Conservation (phyloP, 2,329 filamentous ascomycete species). For the Sporothrix sp. region DNA sequence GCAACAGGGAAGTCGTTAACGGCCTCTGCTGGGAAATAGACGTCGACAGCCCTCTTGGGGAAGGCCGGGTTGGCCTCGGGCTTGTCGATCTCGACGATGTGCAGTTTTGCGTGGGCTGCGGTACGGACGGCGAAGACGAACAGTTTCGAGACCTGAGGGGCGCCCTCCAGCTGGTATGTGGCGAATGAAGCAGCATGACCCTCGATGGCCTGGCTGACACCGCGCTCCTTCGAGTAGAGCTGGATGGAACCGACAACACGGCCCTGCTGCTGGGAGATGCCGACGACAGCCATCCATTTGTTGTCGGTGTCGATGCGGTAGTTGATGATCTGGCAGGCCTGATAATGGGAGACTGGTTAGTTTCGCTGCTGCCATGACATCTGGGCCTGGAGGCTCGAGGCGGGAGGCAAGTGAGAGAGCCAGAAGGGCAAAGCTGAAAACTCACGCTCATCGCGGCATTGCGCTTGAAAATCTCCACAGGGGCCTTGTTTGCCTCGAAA, state of each 20-base stretch:
- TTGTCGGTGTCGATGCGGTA: constrained; percentile 92
- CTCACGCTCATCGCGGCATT: constrained; percentile 79
- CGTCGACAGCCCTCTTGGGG: constrained; percentile 91
- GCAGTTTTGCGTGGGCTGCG: constrained; percentile 82
- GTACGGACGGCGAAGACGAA: constrained; percentile 95
- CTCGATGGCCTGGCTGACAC: constrained; percentile 96
- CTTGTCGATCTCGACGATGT: constrained; percentile 96
- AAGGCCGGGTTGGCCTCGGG: constrained; percentile 80
- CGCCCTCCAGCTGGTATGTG: constrained; percentile 78
- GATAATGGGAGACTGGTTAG: not conserved
- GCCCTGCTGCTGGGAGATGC: constrained; percentile 86
- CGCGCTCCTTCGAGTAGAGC: constrained; percentile 89
- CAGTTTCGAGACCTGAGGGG: constrained; percentile 81
- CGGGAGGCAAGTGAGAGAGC: not conserved
- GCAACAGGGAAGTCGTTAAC: constrained; percentile 96
- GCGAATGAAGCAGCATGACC: constrained; percentile 94
- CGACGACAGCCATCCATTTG: constrained; percentile 97
- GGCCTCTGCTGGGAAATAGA: constrained; percentile 94
- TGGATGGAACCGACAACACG: constrained; percentile 95
- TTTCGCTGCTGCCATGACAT: not conserved
- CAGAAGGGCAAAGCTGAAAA: constrained; percentile 20
- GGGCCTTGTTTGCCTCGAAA: constrained; percentile 70
- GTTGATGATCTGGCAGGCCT: constrained; percentile 97
- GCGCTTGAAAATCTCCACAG: constrained; percentile 88
- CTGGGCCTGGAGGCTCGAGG: too few species aligned